phyloP scores from a whole-genome alignment of 768 basidiomycete species.

The Mycena belliarum region DNA sequence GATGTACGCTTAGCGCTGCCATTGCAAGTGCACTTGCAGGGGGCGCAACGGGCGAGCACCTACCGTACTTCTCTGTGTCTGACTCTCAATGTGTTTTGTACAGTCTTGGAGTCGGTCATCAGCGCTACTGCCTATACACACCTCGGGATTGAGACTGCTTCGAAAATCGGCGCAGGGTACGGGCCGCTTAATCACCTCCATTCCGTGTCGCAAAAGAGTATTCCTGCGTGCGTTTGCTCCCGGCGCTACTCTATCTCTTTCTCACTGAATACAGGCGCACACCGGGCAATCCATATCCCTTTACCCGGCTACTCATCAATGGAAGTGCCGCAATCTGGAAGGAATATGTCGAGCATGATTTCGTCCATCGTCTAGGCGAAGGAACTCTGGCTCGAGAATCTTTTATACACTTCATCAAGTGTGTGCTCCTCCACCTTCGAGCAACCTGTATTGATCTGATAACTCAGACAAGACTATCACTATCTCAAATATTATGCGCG shows the following conservation, averaged over 20 bases:
- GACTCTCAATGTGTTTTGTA: not conserved
- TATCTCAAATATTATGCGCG: conserved; percentile 85
- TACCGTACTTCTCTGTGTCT: not conserved
- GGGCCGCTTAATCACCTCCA: conserved; percentile 91
- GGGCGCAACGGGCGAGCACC: conserved; percentile 43
- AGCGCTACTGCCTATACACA: conserved; percentile 74
- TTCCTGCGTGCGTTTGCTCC: conserved; percentile 46
- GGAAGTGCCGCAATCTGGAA: conserved; percentile 61
- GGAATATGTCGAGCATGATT: conserved; percentile 80
- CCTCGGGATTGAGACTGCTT: conserved; percentile 69
- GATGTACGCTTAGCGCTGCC: conserved; percentile 88
- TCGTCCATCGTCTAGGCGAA: conserved; percentile 72
- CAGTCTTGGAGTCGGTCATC: conserved; percentile 59
- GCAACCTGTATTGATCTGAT: not conserved
- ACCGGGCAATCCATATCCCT: conserved; percentile 61
- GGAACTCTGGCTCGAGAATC: conserved; percentile 66
- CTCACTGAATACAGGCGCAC: conserved; percentile 49
- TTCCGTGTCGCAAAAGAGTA: conserved; percentile 42
- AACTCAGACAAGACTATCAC: conserved; percentile 72
- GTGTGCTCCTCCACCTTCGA: conserved; percentile 21
- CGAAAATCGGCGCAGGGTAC: conserved; percentile 67
- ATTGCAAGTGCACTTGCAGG: conserved; percentile 67
- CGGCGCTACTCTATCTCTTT: not conserved
- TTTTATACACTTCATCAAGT: conserved; percentile 89
- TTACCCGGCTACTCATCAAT: conserved; percentile 64